Percentiles rank a stretch among this genome's conserved stretches.
phyloP scores from a whole-genome alignment of 768 basidiomycete genomes.

The Crassisporium funariophilum region DNA sequence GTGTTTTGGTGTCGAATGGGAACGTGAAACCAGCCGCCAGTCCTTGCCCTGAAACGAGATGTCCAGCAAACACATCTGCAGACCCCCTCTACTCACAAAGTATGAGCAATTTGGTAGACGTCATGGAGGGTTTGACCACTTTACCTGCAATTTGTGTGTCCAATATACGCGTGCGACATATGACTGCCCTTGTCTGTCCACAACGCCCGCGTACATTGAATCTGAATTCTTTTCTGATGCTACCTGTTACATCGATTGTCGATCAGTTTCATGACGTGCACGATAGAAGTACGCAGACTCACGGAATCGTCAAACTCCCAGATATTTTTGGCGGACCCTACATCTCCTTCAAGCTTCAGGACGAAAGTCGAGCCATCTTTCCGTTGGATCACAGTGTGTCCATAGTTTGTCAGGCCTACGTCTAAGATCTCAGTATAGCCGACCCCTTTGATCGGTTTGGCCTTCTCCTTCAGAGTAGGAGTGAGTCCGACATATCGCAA shows the following conservation, averaged over 20 bases:
- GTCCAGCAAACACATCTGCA: slow-evolving; percentile 54
- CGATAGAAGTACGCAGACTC: no score
- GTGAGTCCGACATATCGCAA: slow-evolving; percentile 54
- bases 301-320: slow-evolving; percentile 64
- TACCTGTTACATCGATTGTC: slow-evolving; percentile 39
- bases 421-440: slow-evolving; percentile 60
- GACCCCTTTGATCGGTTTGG: slow-evolving; percentile 41
- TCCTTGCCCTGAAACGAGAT: slow-evolving; percentile 44
- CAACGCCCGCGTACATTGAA: slow-evolving; percentile 60
- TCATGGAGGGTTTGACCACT: slow-evolving; percentile 17
- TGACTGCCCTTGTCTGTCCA: slow-evolving; percentile 49
- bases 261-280: no score
- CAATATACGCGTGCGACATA: slow-evolving; percentile 69
- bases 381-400: slow-evolving; percentile 61
- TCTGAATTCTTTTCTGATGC: slow-evolving; percentile 42
- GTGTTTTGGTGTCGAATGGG: slow-evolving; percentile 60
- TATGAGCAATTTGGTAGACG: background rate
- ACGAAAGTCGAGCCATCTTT: slow-evolving; percentile 60
- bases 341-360: slow-evolving; percentile 49
- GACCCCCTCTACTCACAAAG: slow-evolving; percentile 48
- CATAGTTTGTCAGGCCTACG: slow-evolving; percentile 56
- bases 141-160: slow-evolving; percentile 57
- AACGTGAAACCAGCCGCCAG: slow-evolving; percentile 55
- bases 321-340: slow-evolving; percentile 32
- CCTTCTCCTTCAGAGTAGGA: slow-evolving; percentile 52